Evolutionary conservation across 1,139 yeast genomes (phyloP).

Genomic region (Saccharomycopsis hybrid): DNA sequence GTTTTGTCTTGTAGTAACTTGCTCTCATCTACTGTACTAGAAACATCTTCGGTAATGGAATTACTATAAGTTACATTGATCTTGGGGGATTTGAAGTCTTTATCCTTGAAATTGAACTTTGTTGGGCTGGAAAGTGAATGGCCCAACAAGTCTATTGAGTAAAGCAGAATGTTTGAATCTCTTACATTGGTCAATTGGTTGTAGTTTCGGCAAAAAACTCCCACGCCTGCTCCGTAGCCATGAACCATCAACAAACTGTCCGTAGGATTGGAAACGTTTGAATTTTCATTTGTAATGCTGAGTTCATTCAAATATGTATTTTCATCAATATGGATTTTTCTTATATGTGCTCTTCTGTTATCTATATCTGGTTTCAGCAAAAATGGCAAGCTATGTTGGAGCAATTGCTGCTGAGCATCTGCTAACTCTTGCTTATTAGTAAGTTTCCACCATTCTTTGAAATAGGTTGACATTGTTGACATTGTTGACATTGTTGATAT

Average conservation of each 20-base stretch:
- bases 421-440: slow-evolving; percentile 5
- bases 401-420: slow-evolving; percentile 8
- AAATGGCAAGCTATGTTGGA: slow-evolving; percentile 7
- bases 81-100: slow-evolving; percentile 19
- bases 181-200: slow-evolving; percentile 40
- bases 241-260: slow-evolving; percentile 50
- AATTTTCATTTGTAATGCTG: slow-evolving; percentile 3
- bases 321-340: slow-evolving; percentile 7
- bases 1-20: slow-evolving; percentile 27
- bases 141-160: slow-evolving; percentile 78
- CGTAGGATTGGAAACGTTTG: not conserved
- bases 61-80: slow-evolving; percentile 6
- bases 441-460: slow-evolving; percentile 11
- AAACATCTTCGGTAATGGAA: slow-evolving; percentile 3
- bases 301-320: slow-evolving; percentile 13
- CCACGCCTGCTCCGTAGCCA: slow-evolving; percentile 91
- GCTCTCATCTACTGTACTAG: slow-evolving; percentile 21
- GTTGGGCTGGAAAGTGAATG: slow-evolving; percentile 78
- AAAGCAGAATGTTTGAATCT: slow-evolving; percentile 41
- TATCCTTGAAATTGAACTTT: slow-evolving; percentile 31
- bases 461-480: not conserved
- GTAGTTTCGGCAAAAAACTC: slow-evolving; percentile 77
- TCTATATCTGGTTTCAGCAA: not conserved
- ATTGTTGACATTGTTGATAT: no score
- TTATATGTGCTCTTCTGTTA: not conserved